These are phyloP conservation scores for Penicillium paradoxum DNA, from an alignment of 495 filamentous ascomycete genomes.

Conservation along the genomic window DNA sequence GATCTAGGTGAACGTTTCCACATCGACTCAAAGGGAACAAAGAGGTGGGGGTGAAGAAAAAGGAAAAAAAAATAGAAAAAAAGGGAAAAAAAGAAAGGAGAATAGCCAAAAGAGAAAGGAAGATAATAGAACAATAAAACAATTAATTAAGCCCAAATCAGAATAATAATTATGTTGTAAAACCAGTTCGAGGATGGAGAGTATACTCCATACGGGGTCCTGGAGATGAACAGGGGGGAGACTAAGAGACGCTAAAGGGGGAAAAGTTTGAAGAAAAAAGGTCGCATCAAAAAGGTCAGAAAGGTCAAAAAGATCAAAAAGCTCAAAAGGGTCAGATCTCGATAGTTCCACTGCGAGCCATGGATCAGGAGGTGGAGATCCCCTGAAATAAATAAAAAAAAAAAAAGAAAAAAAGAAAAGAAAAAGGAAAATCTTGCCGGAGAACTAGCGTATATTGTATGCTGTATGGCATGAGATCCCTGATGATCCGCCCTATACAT, in stretches of 20 bases:
- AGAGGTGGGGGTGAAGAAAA: slow-evolving; percentile 8
- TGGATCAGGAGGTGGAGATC: slow-evolving; percentile 1
- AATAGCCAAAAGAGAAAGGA: not conserved
- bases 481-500: too few species aligned
- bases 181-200: not conserved
- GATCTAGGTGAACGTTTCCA: slow-evolving; percentile 46
- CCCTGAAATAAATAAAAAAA: not conserved
- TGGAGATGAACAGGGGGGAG: not conserved
- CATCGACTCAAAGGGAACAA: slow-evolving; percentile 31
- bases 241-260: not conserved
- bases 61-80: not conserved
- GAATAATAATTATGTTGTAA: not conserved
- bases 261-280: too few species aligned
- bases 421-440: not conserved
- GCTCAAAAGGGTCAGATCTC: not conserved
- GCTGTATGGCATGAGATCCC: too few species aligned
- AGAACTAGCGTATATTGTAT: not conserved
- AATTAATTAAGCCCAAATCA: not conserved
- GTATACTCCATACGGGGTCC: not conserved
- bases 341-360: not conserved
- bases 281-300: not conserved
- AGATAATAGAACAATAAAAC: not conserved
- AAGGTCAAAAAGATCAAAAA: not conserved
- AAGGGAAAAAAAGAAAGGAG: too few species aligned
- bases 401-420: not conserved